Evolutionary conservation across 768 basidiomycete genomes (phyloP).

Genomic region (Suillus cothurnatus): DNA sequence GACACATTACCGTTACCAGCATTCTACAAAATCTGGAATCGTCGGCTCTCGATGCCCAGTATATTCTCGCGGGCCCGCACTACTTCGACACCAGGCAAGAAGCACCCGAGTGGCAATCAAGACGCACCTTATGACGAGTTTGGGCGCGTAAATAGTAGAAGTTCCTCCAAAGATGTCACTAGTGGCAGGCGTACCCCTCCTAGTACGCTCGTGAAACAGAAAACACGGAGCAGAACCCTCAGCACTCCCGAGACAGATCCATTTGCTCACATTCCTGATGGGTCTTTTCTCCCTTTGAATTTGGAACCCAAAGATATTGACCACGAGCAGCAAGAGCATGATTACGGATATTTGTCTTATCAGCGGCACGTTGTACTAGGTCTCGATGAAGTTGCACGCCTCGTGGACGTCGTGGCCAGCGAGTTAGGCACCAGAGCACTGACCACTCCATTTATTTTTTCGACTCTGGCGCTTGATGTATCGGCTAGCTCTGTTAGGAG

Average conservation of each 20-base stretch:
- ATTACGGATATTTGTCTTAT: conserved; percentile 77
- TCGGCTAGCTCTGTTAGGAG: conserved; percentile 71
- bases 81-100: conserved; percentile 55
- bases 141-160: conserved; percentile 55
- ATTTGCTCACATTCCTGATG: conserved; percentile 47
- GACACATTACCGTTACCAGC: conserved; percentile 10
- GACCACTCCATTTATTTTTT: conserved; percentile 91
- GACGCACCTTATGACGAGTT: conserved; percentile 59
- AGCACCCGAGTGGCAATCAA: conserved; percentile 20
- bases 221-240: conserved; percentile 42
- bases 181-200: conserved; percentile 19
- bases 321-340: conserved; percentile 42
- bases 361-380: conserved; percentile 75
- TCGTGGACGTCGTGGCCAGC: conserved; percentile 69
- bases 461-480: conserved; percentile 83
- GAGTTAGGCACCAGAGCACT: conserved; percentile 77
- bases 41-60: conserved; percentile 59
- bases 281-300: conserved; percentile 53
- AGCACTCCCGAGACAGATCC: conserved; percentile 38
- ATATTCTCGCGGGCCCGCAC: conserved; percentile 74
- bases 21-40: not conserved
- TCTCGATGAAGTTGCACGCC: conserved; percentile 68
- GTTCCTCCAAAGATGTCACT: conserved; percentile 38
- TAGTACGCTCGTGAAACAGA: conserved; percentile 35
- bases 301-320: conserved; percentile 49